Conservation (phyloP, 305 asterid species). For the Withania somnifera region DNA sequence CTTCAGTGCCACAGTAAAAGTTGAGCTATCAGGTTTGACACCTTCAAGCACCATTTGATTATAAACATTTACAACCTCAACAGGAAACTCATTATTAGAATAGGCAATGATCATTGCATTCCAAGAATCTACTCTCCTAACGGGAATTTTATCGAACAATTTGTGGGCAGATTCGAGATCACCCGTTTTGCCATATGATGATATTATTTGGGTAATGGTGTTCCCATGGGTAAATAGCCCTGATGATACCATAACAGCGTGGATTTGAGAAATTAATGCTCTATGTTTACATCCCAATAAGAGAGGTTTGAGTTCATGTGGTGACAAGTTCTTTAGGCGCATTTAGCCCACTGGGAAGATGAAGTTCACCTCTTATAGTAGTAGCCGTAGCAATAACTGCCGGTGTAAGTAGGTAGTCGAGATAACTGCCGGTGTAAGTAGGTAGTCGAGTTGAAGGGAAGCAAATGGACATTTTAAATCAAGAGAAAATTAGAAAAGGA, state of each 20-base stretch:
- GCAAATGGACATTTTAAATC: not conserved
- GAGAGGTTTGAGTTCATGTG: slow-evolving; percentile 23
- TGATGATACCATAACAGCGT: slow-evolving; percentile 41
- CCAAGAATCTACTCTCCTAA: slow-evolving; percentile 45
- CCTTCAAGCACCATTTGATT: slow-evolving; percentile 25
- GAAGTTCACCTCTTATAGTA: not conserved
- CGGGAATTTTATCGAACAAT: slow-evolving; percentile 52
- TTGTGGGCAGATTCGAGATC: slow-evolving; percentile 28
- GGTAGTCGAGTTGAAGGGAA: not conserved
- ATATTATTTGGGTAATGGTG: slow-evolving; percentile 27
- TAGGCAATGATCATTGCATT: slow-evolving; percentile 54
- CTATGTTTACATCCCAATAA: slow-evolving; percentile 30
- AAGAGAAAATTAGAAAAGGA: not conserved
- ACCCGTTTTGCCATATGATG: slow-evolving; percentile 37
- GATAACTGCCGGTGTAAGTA: not conserved
- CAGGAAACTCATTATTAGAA: slow-evolving; percentile 26
- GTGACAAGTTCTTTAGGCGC: slow-evolving; percentile 31
- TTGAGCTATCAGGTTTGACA: slow-evolving; percentile 71
- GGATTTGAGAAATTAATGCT: slow-evolving; percentile 36
- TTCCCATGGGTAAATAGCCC: slow-evolving; percentile 29
- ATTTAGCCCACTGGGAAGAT: slow-evolving; percentile 6
- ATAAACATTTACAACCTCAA: slow-evolving; percentile 30
- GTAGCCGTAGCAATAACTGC: not conserved
- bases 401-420: not conserved
- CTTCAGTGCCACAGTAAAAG: slow-evolving; percentile 62